Conservation (phyloP, 2,329 filamentous ascomycete species). For the Aspergillus ibericus region DNA sequence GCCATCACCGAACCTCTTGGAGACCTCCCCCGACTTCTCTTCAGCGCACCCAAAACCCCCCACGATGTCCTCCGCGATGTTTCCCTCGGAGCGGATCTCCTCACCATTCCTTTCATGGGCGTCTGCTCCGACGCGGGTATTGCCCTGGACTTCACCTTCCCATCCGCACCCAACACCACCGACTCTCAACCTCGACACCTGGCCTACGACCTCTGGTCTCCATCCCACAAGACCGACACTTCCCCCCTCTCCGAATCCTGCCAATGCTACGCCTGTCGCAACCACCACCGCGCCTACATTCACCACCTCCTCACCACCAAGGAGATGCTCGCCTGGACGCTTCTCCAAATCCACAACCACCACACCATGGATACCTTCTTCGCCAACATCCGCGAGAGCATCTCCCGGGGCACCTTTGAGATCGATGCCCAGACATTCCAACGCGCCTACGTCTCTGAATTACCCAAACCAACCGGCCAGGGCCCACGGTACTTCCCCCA, state of each 20-base stretch:
- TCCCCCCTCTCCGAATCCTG: constrained; percentile 65
- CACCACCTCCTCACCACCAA: constrained; percentile 85
- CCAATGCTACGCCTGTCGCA: constrained; percentile 77
- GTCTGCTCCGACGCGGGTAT: constrained; percentile 79
- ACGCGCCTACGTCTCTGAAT: constrained; percentile 63
- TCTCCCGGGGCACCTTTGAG: constrained; percentile 58
- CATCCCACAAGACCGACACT: constrained; percentile 61
- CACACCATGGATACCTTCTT: constrained; percentile 73
- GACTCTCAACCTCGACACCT: constrained; percentile 49
- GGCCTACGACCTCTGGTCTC: constrained; percentile 76
- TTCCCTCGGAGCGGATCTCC: constrained; percentile 73
- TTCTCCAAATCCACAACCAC: constrained; percentile 92
- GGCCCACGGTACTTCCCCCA: constrained; percentile 62
- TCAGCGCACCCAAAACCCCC: constrained; percentile 69
- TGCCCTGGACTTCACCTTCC: constrained; percentile 70
- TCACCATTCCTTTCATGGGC: constrained; percentile 74
- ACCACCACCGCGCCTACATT: constrained; percentile 82
- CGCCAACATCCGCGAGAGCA: constrained; percentile 63
- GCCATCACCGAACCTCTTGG: constrained; percentile 64
- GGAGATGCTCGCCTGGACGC: constrained; percentile 94
- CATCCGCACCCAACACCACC: constrained; percentile 40
- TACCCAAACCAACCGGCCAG: constrained; percentile 73
- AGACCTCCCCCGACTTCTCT: constrained; percentile 69
- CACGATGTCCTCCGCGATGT: constrained; percentile 76
- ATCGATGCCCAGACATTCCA: constrained; percentile 62